Conservation (phyloP, 2,329 filamentous ascomycete genomes). For the Rhinocladiella mackenziei region DNA sequence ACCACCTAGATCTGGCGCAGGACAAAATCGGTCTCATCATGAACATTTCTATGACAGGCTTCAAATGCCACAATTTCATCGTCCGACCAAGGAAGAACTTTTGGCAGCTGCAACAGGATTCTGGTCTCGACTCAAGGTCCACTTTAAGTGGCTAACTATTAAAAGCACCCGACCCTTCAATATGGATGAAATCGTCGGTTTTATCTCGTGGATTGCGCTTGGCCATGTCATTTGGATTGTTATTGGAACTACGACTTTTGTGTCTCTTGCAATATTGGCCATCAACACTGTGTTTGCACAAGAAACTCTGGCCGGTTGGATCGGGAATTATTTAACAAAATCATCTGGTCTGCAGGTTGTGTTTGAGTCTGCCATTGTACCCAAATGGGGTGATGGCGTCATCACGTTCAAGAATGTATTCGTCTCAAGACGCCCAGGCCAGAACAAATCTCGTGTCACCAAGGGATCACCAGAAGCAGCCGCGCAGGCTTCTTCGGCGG, state of each 20-base stretch:
- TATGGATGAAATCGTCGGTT: conserved; percentile 90
- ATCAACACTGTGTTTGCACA: conserved; percentile 97
- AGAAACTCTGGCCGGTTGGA: conserved; percentile 88
- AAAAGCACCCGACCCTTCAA: conserved; percentile 92
- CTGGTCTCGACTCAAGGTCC: conserved; percentile 81
- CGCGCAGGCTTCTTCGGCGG: conserved; percentile 75
- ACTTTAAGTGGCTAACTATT: conserved; percentile 98
- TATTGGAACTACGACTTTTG: conserved; percentile 95
- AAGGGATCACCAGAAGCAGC: conserved; percentile 85
- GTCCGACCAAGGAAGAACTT: conserved; percentile 89
- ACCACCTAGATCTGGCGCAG: conserved; percentile 22
- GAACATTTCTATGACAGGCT: conserved; percentile 56
- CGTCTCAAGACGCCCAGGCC: conserved; percentile 83
- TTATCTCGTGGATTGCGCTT: conserved; percentile 90
- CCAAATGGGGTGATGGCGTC: conserved; percentile 89
- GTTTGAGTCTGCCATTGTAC: conserved; percentile 96
- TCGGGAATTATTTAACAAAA: conserved; percentile 91
- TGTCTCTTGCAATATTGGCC: conserved; percentile 81
- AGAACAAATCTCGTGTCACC: conserved; percentile 71
- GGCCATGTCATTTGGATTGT: conserved; percentile 94
- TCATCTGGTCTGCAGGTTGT: conserved; percentile 90
- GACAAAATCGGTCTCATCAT: conserved; percentile 17
- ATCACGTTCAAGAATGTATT: conserved; percentile 97
- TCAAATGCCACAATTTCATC: conserved; percentile 70
- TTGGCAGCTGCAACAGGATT: conserved; percentile 88